Evolutionary conservation across 2,329 filamentous ascomycete species (phyloP).

Genomic region (Aureobasidium musti): DNA sequence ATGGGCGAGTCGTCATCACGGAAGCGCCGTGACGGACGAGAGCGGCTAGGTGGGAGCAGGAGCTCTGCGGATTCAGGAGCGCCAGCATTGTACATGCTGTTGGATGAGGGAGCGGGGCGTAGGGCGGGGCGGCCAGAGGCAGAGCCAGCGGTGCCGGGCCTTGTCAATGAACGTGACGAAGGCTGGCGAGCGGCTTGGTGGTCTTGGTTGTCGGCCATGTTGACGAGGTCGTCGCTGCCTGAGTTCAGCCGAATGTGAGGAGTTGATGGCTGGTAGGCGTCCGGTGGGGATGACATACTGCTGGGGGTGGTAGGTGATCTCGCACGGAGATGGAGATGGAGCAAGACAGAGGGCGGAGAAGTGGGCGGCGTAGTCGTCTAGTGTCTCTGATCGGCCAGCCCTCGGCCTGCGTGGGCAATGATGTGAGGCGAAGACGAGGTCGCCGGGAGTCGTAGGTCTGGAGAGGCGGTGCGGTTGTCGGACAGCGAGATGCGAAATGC

Average conservation of each 20-base stretch:
- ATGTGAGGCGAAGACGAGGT: conserved; percentile 3
- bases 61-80: conserved; percentile 52
- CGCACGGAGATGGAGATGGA: neutral
- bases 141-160: conserved; percentile 41
- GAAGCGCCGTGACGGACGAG: conserved; percentile 50
- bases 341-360: conserved; percentile 14
- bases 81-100: conserved; percentile 43
- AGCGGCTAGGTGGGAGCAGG: conserved; percentile 53
- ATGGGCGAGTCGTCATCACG: conserved; percentile 55
- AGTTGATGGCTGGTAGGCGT: conserved; percentile 35
- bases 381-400: conserved; percentile 16
- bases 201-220: conserved; percentile 42
- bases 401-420: conserved; percentile 27
- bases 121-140: conserved; percentile 43
- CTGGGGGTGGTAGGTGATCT: neutral
- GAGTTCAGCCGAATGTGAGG: conserved; percentile 68
- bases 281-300: conserved; percentile 29
- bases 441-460: neutral
- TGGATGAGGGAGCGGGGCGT: conserved; percentile 35
- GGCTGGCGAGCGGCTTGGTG: conserved; percentile 46
- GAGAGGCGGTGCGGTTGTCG: neutral
- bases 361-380: neutral
- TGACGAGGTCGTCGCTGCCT: conserved; percentile 56
- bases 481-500: neutral
- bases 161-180: conserved; percentile 51